A percentile compares a stretch with the other conserved stretches of the same genome.
Evolutionary conservation across 2,329 filamentous ascomycete species (phyloP).

Genomic region (Scedosporium boydii): DNA sequence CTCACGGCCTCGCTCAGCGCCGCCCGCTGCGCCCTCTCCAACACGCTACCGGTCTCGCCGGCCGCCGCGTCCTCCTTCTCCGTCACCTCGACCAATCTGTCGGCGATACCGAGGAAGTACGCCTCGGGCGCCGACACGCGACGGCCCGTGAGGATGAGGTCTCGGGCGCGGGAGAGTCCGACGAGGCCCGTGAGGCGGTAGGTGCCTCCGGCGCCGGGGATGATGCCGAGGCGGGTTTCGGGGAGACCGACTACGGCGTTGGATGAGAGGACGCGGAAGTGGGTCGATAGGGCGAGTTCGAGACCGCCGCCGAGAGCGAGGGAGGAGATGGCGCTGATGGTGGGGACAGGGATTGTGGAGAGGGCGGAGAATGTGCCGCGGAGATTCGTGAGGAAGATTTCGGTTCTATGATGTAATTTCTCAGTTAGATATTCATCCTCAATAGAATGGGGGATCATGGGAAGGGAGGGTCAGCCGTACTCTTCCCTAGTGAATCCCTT

Average conservation of each 20-base stretch:
- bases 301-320: constrained; percentile 86
- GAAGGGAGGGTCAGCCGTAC: constrained; percentile 47
- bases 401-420: constrained; percentile 47
- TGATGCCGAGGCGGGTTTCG: constrained; percentile 86
- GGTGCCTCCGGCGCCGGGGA: constrained; percentile 90
- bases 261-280: constrained; percentile 79
- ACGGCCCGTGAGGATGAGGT: constrained; percentile 85
- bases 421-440: neutral
- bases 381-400: constrained; percentile 67
- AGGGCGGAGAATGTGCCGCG: constrained; percentile 67
- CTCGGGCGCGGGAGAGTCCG: constrained; percentile 71
- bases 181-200: constrained; percentile 77
- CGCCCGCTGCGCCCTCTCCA: constrained; percentile 51
- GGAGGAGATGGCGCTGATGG: constrained; percentile 79
- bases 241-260: constrained; percentile 73
- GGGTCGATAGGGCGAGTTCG: constrained; percentile 81
- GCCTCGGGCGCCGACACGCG: constrained; percentile 75
- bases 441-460: too few relatives aligned
- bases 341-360: constrained; percentile 71
- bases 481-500: constrained; percentile 66
- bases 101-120: constrained; percentile 82
- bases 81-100: constrained; percentile 76
- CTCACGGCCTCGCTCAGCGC: constrained; percentile 68
- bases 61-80: constrained; percentile 38
- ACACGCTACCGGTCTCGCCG: constrained; percentile 32